Evolutionary conservation across 2,329 filamentous ascomycete species (phyloP), one percentile per base, ranked within the genome.

Genomic region (Sporothrix variecibatus): DNA sequence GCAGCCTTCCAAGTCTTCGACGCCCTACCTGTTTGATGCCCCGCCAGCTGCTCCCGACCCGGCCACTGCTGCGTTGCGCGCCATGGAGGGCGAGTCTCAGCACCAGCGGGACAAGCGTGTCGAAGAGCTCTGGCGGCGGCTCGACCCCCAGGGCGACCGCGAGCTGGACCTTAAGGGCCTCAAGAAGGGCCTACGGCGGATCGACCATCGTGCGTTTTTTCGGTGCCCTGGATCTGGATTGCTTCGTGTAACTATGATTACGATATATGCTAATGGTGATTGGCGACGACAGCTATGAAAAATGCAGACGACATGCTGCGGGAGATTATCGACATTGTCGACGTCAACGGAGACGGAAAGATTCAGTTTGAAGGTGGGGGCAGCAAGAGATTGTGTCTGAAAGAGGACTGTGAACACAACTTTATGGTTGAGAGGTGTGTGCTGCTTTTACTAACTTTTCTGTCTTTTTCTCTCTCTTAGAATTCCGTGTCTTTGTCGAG

Each of bases 401-500:
- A 62, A 31, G 15, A 62, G 34, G 34, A 34, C 34, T 34, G 34
- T 34, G 34, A 34, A 34, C 34, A 34, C 34, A 34, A 34, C 1
- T 8, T 8, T 34, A 8, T 34, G 9, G n/a, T 1, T 46, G 4
- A 56, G 26, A 38, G n/a, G 20, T 26, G 11, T n/a, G 20, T 8
- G 17, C 46, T 28, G 46, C n/a, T n/a, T n/a, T 4, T 43, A n/a
- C 72, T 58, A 34, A 69, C 43, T 5, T 2, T 23, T 5, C 11
- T 20, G 49, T 31, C 46, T 67, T 17, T 23, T 31, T 1, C 23
- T 43, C 12, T 26, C 26, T 43, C 17, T 31, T 81, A 96, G 96
- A 99, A 85, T 99, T 99, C 80, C 92, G 91, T 77, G 87, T 86
- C 58, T 98, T 98, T 80, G 94, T 98, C 80, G 89, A 95, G 79